These are phyloP conservation scores for Termitomyces bulborhizus DNA, from an alignment of 768 basidiomycete genomes.

Conservation along the genomic window DNA sequence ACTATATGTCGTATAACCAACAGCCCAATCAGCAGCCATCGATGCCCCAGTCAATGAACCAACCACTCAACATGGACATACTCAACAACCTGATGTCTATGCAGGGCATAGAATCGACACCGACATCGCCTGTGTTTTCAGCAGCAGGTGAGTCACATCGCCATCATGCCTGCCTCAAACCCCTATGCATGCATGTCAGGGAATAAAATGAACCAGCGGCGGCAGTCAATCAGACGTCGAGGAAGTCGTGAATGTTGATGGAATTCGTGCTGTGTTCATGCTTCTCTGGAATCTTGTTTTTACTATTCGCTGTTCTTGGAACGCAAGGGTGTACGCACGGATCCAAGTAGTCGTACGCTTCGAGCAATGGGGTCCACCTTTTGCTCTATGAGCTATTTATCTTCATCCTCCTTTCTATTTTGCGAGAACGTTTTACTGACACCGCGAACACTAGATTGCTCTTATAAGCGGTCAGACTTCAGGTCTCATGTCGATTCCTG, in stretches of 20 bases:
- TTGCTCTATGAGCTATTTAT: not conserved
- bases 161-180: not conserved
- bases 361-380: not conserved
- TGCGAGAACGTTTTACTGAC: not conserved
- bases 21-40: slow-evolving; percentile 11
- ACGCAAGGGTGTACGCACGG: not conserved
- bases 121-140: slow-evolving; percentile 43
- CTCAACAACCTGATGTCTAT: slow-evolving; percentile 45
- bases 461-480: slow-evolving; percentile 52
- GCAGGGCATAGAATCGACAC: slow-evolving; percentile 33
- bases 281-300: not conserved
- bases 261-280: not conserved
- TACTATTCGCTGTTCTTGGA: not conserved
- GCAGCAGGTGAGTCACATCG: slow-evolving; percentile 59
- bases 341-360: not conserved
- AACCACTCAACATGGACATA: slow-evolving; percentile 45
- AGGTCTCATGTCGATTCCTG: slow-evolving; percentile 26
- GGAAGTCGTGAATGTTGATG: not conserved
- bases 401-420: not conserved
- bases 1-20: slow-evolving; percentile 2
- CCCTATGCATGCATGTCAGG: not conserved
- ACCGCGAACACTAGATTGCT: slow-evolving; percentile 44
- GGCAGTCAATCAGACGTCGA: not conserved
- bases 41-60: slow-evolving; percentile 13
- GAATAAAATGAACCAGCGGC: not conserved